phyloP scores from a whole-genome alignment of 257 asterid species.

The Solanum gandarillasii region DNA sequence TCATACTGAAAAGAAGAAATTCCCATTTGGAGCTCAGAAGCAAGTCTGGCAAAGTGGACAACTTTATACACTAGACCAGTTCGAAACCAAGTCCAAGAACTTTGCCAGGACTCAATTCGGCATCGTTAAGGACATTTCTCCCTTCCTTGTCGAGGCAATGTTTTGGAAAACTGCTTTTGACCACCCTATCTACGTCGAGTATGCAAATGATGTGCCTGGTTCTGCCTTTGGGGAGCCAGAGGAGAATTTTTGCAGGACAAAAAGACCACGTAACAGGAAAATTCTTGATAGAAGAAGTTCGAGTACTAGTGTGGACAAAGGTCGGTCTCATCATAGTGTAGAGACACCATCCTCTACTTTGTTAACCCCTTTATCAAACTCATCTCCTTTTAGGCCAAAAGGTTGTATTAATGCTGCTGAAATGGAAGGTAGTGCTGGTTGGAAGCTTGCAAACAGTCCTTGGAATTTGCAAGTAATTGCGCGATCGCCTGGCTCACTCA shows the following conservation, averaged over 20 bases:
- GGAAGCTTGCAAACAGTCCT: slow-evolving; percentile 93
- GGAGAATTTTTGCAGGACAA: slow-evolving; percentile 46
- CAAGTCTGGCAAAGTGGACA: slow-evolving; percentile 99
- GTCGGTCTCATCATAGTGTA: slow-evolving; percentile 18
- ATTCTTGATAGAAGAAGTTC: slow-evolving; percentile 45
- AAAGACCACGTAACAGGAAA: slow-evolving; percentile 58
- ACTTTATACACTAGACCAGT: slow-evolving; percentile 78
- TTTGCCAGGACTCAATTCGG: slow-evolving; percentile 71
- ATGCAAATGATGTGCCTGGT: slow-evolving; percentile 98
- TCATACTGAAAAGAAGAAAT: slow-evolving; percentile 43
- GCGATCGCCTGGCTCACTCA: slow-evolving; percentile 86
- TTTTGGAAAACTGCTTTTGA: slow-evolving; percentile 86
- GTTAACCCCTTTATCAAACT: slow-evolving; percentile 11
- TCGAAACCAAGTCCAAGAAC: slow-evolving; percentile 73
- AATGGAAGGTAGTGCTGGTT: slow-evolving; percentile 80
- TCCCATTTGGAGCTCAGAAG: slow-evolving; percentile 31
- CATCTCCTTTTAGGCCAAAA: slow-evolving; percentile 20
- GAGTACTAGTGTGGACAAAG: slow-evolving; percentile 23
- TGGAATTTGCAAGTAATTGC: slow-evolving; percentile 98
- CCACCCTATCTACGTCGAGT: slow-evolving; percentile 81
- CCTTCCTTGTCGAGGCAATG: slow-evolving; percentile 69
- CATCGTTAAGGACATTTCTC: slow-evolving; percentile 62
- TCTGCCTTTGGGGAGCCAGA: slow-evolving; percentile 92
- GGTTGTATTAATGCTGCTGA: slow-evolving; percentile 30
- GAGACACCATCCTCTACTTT: slow-evolving; percentile 25